Conservation (phyloP, 768 basidiomycete genomes). For the Lentinula raphanica region DNA sequence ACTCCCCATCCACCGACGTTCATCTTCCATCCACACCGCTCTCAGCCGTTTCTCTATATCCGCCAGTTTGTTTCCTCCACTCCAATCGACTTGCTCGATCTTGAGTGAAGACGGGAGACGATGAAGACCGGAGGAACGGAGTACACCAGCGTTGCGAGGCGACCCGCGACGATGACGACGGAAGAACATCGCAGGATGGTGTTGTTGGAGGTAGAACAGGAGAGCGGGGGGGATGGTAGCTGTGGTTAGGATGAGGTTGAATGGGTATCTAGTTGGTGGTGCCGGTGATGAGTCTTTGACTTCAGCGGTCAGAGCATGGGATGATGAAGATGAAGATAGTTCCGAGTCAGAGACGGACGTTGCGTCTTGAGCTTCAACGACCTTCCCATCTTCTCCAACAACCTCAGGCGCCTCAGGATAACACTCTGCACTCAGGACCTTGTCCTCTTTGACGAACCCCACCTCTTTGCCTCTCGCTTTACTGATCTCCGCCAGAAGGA, state of each 20-base stretch:
- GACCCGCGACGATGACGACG: not conserved
- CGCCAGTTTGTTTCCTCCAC: constrained; percentile 74
- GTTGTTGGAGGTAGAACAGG: constrained; percentile 52
- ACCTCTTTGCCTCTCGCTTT: constrained; percentile 51
- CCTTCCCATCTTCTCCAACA: not conserved
- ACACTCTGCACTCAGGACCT: constrained; percentile 15
- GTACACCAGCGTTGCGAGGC: constrained; percentile 11
- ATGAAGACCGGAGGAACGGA: constrained; percentile 78
- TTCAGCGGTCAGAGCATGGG: constrained; percentile 11
- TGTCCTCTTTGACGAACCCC: constrained; percentile 20
- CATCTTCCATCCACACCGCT: constrained; percentile 68
- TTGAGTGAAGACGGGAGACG: constrained; percentile 65
- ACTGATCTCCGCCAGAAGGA: constrained; percentile 66
- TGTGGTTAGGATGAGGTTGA: constrained; percentile 75
- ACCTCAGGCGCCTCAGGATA: constrained; percentile 10
- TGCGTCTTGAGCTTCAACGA: not conserved
- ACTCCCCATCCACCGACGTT: constrained; percentile 3
- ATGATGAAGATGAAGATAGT: not conserved
- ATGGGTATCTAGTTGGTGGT: constrained; percentile 53
- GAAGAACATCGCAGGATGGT: constrained; percentile 63
- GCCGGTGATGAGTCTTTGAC: not conserved
- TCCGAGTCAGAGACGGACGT: not conserved
- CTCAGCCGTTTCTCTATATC: constrained; percentile 75
- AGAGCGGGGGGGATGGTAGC: constrained; percentile 85
- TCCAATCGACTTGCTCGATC: constrained; percentile 71